A percentile compares a stretch with the other conserved stretches of the same genome.
These are phyloP conservation scores for Cardamine chenopodiifolia DNA, from an alignment of 345 rosid species.

Conservation along the genomic window DNA sequence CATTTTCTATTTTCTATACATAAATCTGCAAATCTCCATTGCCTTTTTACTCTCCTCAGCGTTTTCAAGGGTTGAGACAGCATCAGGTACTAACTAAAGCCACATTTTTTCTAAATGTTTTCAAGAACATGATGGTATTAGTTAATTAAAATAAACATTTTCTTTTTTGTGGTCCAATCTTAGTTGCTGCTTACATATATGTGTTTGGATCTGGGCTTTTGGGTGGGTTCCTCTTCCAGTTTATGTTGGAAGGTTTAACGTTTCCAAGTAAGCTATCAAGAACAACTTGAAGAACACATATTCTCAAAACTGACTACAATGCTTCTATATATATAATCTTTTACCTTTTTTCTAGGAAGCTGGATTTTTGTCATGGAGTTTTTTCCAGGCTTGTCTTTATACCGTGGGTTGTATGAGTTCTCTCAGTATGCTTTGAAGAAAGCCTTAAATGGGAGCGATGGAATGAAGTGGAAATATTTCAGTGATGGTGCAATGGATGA, in stretches of 20 bases:
- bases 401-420: conserved; percentile 87
- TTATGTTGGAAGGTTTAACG: conserved; percentile 61
- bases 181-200: conserved; percentile 68
- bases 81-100: conserved; percentile 65
- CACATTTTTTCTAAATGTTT: not conserved
- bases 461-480: conserved; percentile 75
- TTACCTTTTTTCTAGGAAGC: conserved; percentile 48
- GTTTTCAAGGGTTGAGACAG: conserved; percentile 79
- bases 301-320: conserved; percentile 4
- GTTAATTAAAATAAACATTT: conserved; percentile 4
- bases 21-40: conserved; percentile 80
- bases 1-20: conserved; percentile 65
- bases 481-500: conserved; percentile 67
- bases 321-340: not conserved
- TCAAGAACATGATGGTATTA: not conserved
- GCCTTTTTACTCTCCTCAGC: conserved; percentile 71
- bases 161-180: conserved; percentile 5
- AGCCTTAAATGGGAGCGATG: conserved; percentile 54
- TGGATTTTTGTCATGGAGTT: conserved; percentile 76
- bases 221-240: conserved; percentile 71
- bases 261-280: conserved; percentile 70
- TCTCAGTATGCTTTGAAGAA: conserved; percentile 57
- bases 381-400: conserved; percentile 83
- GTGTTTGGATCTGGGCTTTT: conserved; percentile 88
- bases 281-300: not conserved